Base-by-base conservation (phyloP, 2,329 filamentous ascomycete species). In the Coniochaeta hoffmannii region DNA sequence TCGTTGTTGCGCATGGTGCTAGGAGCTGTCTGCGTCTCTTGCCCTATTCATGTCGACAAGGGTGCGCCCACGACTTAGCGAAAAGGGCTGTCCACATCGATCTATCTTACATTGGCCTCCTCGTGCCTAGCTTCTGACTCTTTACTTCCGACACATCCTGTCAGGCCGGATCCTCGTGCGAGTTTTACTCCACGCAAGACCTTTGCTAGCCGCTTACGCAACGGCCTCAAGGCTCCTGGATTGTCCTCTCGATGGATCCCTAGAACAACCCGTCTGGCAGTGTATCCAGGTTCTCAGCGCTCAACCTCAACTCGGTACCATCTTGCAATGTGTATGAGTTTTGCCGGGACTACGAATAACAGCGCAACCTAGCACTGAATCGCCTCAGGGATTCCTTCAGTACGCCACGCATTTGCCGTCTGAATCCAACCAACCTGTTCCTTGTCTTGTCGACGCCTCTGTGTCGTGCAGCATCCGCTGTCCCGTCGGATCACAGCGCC, bases 381-480 rank as follows among this genome's bases (percentile, higher is more conserved):
- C 41, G 22, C 26, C 22, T 46, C 19, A 46, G 10, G 11, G 22
- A n/a, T 28, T 41, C 36, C 41, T 12, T 4, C 41, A 46, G 41
- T 22, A 46, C 41, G 41, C 24, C 41, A 28, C 9, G 14, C 11
- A 46, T 14, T 22, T 46, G 19, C 41, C 26, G 24, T n/a, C 41
- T 46, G 24, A 15, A 26, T 22, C 22, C 12, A 28, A 22, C 41
- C 41, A 46, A 46, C 41, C 41, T 46, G 26, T 46, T 46, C 41
- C 41, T 46, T 46, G 41, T 46, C 19, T 46, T 46, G 41, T 19
- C 24, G n/a, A 28, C 41, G 41, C 41, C 41, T n/a, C 14, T 46
- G 41, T 26, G 41, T 46, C 41, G 41, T 46, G 41, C 41, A 46
- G 41, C 41, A 46, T 46, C 41, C 41, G 41, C 41, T 46, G 41